Conservation (phyloP, 1,139 yeast species). For the Suhomyces panamericanus region DNA sequence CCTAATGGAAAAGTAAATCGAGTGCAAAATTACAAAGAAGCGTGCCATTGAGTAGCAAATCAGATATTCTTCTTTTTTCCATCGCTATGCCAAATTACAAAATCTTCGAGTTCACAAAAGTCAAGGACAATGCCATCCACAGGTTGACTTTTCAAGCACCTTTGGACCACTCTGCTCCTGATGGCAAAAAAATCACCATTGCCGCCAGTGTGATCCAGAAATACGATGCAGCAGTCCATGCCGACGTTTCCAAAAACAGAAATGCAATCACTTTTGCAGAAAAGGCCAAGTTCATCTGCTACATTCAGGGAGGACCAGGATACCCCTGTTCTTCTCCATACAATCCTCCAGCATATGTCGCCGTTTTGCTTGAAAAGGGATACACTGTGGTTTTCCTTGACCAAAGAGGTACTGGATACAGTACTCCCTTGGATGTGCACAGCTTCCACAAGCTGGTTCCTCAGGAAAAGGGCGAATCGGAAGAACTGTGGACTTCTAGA, state of each 20-base stretch:
- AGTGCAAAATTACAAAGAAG: too few relatives aligned
- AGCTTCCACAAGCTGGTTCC: slow-evolving; percentile 24
- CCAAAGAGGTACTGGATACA: slow-evolving; percentile 61
- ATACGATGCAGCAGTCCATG: slow-evolving; percentile 23
- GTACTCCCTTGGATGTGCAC: slow-evolving; percentile 43
- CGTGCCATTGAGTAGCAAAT: too few relatives aligned
- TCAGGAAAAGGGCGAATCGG: slow-evolving; percentile 19
- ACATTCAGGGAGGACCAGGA: slow-evolving; percentile 64
- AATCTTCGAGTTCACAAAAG: slow-evolving; percentile 29
- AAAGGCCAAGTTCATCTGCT: slow-evolving; percentile 38
- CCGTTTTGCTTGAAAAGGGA: slow-evolving; percentile 42
- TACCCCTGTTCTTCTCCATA: slow-evolving; percentile 46
- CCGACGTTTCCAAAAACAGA: slow-evolving; percentile 2
- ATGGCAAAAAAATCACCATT: slow-evolving; percentile 25
- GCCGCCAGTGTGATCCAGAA: slow-evolving; percentile 40
- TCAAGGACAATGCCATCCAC: slow-evolving; percentile 23
- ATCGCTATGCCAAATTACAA: background rate
- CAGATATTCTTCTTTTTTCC: background rate
- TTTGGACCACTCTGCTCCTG: slow-evolving; percentile 21
- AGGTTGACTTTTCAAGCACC: slow-evolving; percentile 25
- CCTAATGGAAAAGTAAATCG: too few relatives aligned
- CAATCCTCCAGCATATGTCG: slow-evolving; percentile 34
- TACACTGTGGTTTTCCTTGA: slow-evolving; percentile 52
- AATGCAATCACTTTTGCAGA: slow-evolving; percentile 23
- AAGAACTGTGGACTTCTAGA: slow-evolving; percentile 17